phyloP scores from a whole-genome alignment of 352 stramenopile genomes.

The Discostella stelligera region DNA sequence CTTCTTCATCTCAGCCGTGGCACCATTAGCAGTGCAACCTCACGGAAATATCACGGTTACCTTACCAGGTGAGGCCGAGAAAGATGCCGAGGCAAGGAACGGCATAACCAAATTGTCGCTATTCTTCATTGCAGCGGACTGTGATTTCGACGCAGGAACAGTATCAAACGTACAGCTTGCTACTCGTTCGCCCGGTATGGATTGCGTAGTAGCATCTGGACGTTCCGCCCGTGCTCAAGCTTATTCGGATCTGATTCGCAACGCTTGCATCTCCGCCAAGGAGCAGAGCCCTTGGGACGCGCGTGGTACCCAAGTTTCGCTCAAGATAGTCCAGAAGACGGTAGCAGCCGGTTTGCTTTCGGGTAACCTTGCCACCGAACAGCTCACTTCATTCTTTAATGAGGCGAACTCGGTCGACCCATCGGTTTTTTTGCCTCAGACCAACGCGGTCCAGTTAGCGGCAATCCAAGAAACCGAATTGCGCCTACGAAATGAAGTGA shows the following conservation, averaged over 20 bases:
- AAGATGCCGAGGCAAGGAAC: neutral
- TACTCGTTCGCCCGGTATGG: neutral
- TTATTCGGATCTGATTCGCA: neutral
- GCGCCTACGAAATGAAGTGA: neutral
- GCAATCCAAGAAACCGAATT: neutral
- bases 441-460: neutral
- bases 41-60: neutral
- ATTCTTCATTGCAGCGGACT: neutral
- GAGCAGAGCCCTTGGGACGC: neutral
- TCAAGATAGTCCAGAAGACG: neutral
- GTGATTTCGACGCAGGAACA: neutral
- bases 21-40: neutral
- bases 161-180: neutral
- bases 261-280: neutral
- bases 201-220: neutral
- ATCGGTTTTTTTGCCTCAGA: neutral
- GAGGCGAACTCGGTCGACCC: neutral
- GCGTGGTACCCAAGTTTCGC: neutral
- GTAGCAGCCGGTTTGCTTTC: neutral
- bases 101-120: neutral
- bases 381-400: neutral
- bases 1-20: neutral
- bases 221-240: neutral
- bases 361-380: neutral
- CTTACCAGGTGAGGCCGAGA: neutral